A percentile compares a stretch with the other conserved stretches of the same genome.
Conservation (phyloP, 768 basidiomycete genomes). For the Tephrocybe sp. region DNA sequence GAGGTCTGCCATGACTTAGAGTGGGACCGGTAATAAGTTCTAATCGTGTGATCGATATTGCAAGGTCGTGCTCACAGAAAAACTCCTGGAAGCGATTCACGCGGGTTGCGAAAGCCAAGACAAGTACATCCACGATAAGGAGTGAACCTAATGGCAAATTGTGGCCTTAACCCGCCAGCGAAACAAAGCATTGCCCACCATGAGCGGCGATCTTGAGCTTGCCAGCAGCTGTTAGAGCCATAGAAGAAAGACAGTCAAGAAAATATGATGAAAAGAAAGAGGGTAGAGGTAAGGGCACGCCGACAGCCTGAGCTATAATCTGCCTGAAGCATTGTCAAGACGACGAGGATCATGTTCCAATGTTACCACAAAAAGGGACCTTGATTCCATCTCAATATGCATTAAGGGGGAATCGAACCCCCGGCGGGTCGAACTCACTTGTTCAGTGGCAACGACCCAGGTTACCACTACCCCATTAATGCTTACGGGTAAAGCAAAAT, state of each 20-base stretch:
- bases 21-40: background rate
- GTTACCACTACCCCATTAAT: too few species aligned
- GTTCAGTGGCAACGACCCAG: conserved; percentile 20
- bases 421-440: conserved; percentile 67
- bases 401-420: conserved; percentile 88
- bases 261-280: background rate
- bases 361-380: conserved; percentile 28
- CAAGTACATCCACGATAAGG: conserved; percentile 44
- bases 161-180: background rate
- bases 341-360: background rate
- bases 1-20: conserved; percentile 50
- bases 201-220: conserved; percentile 13
- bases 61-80: conserved; percentile 45
- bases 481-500: too few species aligned
- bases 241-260: conserved; percentile 6
- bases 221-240: conserved; percentile 16
- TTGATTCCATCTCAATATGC: conserved; percentile 69
- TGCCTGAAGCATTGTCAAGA: conserved; percentile 10
- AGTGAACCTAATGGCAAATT: conserved; percentile 31
- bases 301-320: too few species aligned
- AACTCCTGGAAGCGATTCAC: conserved; percentile 59
- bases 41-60: background rate
- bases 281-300: background rate
- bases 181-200: background rate
- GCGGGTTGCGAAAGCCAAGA: conserved; percentile 48